Percentiles rank a stretch among this genome's conserved stretches.
Conservation (phyloP, 257 asterid genomes). For the Thymus mandschuricus region DNA sequence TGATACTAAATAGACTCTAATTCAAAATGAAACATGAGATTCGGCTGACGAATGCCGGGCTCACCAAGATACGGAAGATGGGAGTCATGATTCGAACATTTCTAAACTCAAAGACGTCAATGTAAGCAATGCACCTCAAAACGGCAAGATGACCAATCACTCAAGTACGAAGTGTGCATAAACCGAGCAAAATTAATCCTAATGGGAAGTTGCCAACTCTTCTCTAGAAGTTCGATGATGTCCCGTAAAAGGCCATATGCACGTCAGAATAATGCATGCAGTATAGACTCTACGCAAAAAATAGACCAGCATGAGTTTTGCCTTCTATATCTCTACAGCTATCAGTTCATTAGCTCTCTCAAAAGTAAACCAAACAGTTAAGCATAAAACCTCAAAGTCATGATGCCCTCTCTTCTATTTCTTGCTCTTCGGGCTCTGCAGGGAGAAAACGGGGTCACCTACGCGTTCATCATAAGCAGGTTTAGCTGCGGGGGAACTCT, state of each 20-base stretch:
- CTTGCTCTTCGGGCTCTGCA: slow-evolving; percentile 45
- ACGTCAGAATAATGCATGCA: slow-evolving; percentile 11
- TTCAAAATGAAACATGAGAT: too few relatives aligned
- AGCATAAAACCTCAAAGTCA: slow-evolving; percentile 17
- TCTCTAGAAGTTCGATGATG: slow-evolving; percentile 17
- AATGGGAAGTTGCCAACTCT: slow-evolving; percentile 1
- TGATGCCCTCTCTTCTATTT: slow-evolving; percentile 24
- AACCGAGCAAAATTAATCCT: not conserved
- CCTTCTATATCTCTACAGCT: slow-evolving; percentile 29
- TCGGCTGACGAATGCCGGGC: too few relatives aligned
- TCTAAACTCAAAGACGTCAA: too few relatives aligned
- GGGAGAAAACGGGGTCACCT: slow-evolving; percentile 44
- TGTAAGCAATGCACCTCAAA: not conserved
- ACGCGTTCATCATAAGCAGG: slow-evolving; percentile 16
- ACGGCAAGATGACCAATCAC: slow-evolving; percentile 14
- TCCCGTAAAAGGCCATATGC: slow-evolving; percentile 1
- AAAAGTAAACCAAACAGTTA: slow-evolving; percentile 11
- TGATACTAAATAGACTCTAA: too few relatives aligned
- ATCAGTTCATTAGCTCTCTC: slow-evolving; percentile 26
- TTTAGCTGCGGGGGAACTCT: slow-evolving; percentile 24
- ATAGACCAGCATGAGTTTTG: slow-evolving; percentile 27
- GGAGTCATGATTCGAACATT: too few relatives aligned
- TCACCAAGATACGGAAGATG: too few relatives aligned
- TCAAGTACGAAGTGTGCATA: not conserved
- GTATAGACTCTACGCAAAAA: slow-evolving; percentile 28